A percentile compares a stretch with the other conserved stretches of the same genome.
These are phyloP conservation scores for Amylocarpus encephaloides DNA, from an alignment of 2,329 filamentous ascomycete genomes.

Conservation along the genomic window DNA sequence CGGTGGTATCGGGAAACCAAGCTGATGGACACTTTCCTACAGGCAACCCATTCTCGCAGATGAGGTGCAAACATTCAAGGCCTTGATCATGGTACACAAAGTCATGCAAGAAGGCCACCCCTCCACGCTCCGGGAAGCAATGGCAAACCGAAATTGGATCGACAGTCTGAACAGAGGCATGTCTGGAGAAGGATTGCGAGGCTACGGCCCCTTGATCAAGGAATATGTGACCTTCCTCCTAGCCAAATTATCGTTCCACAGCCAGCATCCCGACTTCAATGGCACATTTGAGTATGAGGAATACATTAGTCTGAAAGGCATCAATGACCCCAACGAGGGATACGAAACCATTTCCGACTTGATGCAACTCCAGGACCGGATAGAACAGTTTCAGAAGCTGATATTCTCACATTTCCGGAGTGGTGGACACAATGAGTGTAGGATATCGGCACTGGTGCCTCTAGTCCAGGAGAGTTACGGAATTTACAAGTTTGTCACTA, in stretches of 20 bases:
- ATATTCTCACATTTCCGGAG: constrained; percentile 95
- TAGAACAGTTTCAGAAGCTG: constrained; percentile 96
- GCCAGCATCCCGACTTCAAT: constrained; percentile 96
- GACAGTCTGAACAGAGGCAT: constrained; percentile 85
- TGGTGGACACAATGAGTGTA: constrained; percentile 90
- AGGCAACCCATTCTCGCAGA: constrained; percentile 97
- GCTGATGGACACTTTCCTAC: constrained; percentile 13
- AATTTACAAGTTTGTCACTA: constrained; percentile 99
- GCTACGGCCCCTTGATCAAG: constrained; percentile 85
- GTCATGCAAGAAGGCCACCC: constrained; percentile 96
- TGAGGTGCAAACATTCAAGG: constrained; percentile 98
- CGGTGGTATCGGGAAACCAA: neutral
- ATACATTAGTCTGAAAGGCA: constrained; percentile 95
- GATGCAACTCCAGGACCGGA: constrained; percentile 95
- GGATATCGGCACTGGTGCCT: constrained; percentile 88
- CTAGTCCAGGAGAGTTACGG: constrained; percentile 97
- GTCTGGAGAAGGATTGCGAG: constrained; percentile 75
- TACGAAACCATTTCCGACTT: constrained; percentile 95
- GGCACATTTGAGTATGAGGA: constrained; percentile 98
- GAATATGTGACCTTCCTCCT: constrained; percentile 97
- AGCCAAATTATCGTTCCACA: constrained; percentile 92
- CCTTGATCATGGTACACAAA: constrained; percentile 94
- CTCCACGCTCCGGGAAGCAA: constrained; percentile 77
- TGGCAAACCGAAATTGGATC: constrained; percentile 83
- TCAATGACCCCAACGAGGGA: constrained; percentile 97